These are phyloP conservation scores for Hemileia vastatrix DNA, from an alignment of 1,284 basidiomycete species.

Conservation along the genomic window DNA sequence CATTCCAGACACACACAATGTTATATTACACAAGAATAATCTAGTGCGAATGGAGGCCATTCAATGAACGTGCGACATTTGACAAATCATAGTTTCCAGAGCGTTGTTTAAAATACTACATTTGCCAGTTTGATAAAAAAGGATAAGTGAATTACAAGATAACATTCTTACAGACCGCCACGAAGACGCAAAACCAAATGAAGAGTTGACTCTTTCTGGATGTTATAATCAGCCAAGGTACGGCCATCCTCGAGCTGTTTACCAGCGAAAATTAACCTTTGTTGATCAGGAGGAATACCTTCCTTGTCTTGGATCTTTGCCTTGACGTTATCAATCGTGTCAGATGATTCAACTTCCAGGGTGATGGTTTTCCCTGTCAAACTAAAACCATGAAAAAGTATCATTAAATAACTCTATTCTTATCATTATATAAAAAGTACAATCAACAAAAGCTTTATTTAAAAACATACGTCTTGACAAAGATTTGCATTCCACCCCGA, in stretches of 20 bases:
- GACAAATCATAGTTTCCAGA: too few relatives aligned
- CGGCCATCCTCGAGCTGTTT: slow-evolving; percentile 96
- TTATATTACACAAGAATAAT: too few relatives aligned
- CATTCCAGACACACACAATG: too few relatives aligned
- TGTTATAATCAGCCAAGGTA: slow-evolving; percentile 69
- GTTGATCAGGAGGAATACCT: slow-evolving; percentile 82
- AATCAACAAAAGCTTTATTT: too few relatives aligned
- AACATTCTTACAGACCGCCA: slow-evolving; percentile 56
- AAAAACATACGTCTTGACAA: slow-evolving; percentile 41
- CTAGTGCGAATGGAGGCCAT: too few relatives aligned
- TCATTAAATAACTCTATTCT: too few relatives aligned
- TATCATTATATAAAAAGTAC: too few relatives aligned
- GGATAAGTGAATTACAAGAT: too few relatives aligned
- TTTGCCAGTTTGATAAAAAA: too few relatives aligned
- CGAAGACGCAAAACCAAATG: slow-evolving; percentile 82
- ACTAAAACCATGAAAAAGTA: too few relatives aligned
- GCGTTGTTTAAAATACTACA: too few relatives aligned
- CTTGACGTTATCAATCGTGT: slow-evolving; percentile 58
- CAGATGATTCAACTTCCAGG: slow-evolving; percentile 53
- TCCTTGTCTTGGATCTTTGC: slow-evolving; percentile 53
- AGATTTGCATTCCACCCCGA: slow-evolving; percentile 54
- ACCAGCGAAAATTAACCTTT: slow-evolving; percentile 85
- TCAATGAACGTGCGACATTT: too few relatives aligned
- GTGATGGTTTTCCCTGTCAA: slow-evolving; percentile 47
- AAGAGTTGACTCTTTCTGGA: slow-evolving; percentile 91